Percentiles rank a stretch among this genome's conserved stretches.
These are phyloP conservation scores for Mangifera indica DNA, from an alignment of 345 rosid genomes.

Conservation along the genomic window DNA sequence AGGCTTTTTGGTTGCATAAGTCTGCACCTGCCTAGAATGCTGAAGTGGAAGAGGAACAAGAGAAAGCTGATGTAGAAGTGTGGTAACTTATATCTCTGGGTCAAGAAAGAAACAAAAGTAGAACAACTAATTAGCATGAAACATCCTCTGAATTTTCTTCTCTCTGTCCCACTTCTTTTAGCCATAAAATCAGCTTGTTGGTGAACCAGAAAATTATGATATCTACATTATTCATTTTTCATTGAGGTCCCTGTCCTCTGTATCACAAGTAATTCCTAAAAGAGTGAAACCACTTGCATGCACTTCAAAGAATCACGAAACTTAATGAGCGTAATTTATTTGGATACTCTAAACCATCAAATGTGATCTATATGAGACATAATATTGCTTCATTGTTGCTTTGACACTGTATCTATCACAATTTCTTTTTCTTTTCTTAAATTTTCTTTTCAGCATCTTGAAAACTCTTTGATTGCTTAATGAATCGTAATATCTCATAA, in stretches of 20 bases:
- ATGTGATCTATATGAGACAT: neutral
- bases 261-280: neutral
- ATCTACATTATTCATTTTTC: neutral
- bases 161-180: neutral
- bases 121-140: slow-evolving; percentile 2
- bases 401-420: neutral
- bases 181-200: slow-evolving; percentile 7
- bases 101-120: neutral
- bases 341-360: neutral
- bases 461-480: neutral
- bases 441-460: neutral
- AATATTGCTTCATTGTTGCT: neutral
- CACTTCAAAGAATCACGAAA: neutral
- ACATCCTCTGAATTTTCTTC: slow-evolving; percentile 1
- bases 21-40: neutral
- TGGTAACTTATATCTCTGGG: neutral
- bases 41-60: neutral
- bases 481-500: neutral
- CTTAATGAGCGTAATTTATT: neutral
- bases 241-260: neutral
- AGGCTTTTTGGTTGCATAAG: neutral
- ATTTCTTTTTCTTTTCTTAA: neutral
- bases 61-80: neutral
- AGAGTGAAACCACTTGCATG: neutral
- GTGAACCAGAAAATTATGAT: neutral